phyloP scores from a whole-genome alignment of 441 rosid genomes.

The Jatropha podagrica region DNA sequence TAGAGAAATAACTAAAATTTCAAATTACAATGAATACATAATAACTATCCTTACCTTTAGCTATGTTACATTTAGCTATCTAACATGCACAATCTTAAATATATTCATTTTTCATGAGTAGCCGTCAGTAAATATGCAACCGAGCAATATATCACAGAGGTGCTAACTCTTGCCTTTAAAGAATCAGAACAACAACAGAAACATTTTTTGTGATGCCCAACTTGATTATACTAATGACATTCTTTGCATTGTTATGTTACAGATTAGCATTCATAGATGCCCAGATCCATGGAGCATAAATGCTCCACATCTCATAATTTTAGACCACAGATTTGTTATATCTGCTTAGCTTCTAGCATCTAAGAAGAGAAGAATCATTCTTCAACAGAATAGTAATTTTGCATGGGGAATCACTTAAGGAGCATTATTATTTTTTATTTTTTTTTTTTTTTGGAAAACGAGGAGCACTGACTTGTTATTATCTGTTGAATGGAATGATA shows the following conservation, averaged over 20 bases:
- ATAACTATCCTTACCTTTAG: constrained; percentile 7
- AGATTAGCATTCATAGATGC: neutral
- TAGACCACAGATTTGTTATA: neutral
- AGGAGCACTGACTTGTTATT: neutral
- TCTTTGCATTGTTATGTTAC: neutral
- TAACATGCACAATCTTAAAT: neutral
- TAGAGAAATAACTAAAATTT: constrained; percentile 25
- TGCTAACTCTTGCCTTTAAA: neutral
- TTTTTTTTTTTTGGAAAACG: too few species aligned
- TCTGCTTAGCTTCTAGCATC: neutral
- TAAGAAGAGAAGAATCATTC: neutral
- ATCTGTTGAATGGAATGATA: neutral
- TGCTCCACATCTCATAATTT: constrained; percentile 9
- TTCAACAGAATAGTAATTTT: neutral
- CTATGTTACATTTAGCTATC: neutral
- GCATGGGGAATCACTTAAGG: neutral
- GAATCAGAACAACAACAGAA: neutral
- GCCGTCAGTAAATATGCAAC: neutral
- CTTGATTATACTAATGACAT: neutral
- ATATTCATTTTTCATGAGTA: neutral
- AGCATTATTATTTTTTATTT: too few species aligned
- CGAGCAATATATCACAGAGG: neutral
- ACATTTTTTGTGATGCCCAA: neutral
- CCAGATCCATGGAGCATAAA: neutral
- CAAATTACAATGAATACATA: constrained; percentile 17